Conservation (phyloP, 2,329 filamentous ascomycete genomes). For the Aspergillus unguis region DNA sequence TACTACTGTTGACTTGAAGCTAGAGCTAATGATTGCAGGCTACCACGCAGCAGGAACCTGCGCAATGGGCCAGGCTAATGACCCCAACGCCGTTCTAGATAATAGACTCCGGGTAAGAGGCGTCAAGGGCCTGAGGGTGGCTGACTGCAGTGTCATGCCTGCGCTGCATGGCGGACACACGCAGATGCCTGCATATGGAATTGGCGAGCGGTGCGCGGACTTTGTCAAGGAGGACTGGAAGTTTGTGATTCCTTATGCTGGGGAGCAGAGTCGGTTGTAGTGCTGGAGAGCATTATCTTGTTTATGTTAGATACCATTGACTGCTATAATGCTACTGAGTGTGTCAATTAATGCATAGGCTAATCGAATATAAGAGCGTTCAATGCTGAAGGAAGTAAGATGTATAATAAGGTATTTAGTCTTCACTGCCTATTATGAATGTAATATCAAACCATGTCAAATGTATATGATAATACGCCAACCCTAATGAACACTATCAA, state of each 20-base stretch:
- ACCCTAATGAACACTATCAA: no score
- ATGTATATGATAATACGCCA: no score
- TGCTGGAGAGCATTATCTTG: no score
- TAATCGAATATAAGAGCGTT: no score
- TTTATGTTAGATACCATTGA: no score
- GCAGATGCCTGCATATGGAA: conserved; percentile 58
- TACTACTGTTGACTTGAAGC: not conserved
- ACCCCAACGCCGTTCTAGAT: conserved; percentile 53
- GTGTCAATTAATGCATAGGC: no score
- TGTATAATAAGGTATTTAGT: no score
- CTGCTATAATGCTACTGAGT: no score
- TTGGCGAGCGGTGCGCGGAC: conserved; percentile 55
- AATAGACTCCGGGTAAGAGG: conserved; percentile 53
- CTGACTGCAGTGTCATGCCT: conserved; percentile 54
- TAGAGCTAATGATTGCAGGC: conserved; percentile 30
- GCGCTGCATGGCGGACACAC: conserved; percentile 51
- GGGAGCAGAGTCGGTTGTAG: no score
- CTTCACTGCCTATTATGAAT: no score
- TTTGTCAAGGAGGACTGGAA: conserved; percentile 46
- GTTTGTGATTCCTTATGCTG: not conserved
- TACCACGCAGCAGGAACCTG: conserved; percentile 59
- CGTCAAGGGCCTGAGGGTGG: conserved; percentile 53
- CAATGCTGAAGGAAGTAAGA: no score
- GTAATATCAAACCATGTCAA: no score
- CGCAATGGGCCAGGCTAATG: conserved; percentile 52